These are phyloP conservation scores for Rhynchospora pubera DNA, from an alignment of 176 grass and related monocot genomes.

Conservation along the genomic window DNA sequence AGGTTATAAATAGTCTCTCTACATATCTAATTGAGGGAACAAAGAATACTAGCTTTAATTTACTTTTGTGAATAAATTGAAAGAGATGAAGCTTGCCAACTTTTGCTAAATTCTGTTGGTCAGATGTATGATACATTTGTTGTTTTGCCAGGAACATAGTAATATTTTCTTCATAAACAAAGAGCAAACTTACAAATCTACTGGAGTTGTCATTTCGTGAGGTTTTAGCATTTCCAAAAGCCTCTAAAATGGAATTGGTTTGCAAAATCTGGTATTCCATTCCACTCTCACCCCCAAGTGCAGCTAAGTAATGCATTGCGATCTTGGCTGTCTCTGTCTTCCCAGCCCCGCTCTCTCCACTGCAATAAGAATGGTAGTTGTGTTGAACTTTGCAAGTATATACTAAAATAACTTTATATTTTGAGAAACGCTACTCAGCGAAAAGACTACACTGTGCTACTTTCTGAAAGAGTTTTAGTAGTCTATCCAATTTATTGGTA, in stretches of 20 bases:
- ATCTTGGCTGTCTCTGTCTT: conserved; percentile 99
- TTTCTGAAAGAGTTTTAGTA: conserved; percentile 6
- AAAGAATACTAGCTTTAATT: not conserved
- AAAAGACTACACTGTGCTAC: not conserved
- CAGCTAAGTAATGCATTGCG: conserved; percentile 94
- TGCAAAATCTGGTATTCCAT: conserved; percentile 87
- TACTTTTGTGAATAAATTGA: not conserved
- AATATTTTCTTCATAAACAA: not conserved
- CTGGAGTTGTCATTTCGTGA: conserved; percentile 89
- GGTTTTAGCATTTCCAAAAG: conserved; percentile 97
- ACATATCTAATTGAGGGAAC: not conserved
- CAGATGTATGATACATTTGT: not conserved
- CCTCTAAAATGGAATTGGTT: conserved; percentile 81
- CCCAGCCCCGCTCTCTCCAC: conserved; percentile 94
- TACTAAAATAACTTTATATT: no score
- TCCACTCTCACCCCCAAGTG: conserved; percentile 60
- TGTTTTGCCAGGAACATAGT: not conserved
- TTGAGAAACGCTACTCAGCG: not conserved
- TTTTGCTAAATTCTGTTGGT: not conserved
- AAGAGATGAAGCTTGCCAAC: not conserved
- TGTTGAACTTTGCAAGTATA: conserved; percentile 1
- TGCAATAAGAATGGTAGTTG: conserved; percentile 35
- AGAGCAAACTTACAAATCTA: conserved; percentile 68
- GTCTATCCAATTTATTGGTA: not conserved
- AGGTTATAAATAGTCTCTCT: no score